These are phyloP conservation scores for Barbarea vulgaris DNA, from an alignment of 345 rosid species.

Conservation along the genomic window DNA sequence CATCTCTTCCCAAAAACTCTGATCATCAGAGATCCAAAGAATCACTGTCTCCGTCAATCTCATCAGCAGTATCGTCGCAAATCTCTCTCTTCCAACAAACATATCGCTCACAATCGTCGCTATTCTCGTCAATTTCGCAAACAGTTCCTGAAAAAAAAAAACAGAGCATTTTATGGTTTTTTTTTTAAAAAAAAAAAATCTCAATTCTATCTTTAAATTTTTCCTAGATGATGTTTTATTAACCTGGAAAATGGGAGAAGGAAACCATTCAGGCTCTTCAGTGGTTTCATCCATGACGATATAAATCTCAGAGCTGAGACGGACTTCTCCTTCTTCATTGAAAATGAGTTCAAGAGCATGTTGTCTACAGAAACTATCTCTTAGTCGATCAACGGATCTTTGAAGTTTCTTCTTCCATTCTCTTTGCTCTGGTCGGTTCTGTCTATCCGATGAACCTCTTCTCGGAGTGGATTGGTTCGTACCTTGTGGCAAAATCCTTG, in stretches of 20 bases:
- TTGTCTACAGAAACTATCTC: constrained; percentile 93
- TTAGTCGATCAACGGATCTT: constrained; percentile 69
- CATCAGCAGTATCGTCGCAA: constrained; percentile 83
- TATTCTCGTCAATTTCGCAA: constrained; percentile 59
- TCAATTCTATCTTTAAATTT: not conserved
- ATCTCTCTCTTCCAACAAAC: constrained; percentile 90
- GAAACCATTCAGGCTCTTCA: constrained; percentile 88
- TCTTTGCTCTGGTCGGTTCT: constrained; percentile 74
- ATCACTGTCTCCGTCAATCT: constrained; percentile 87
- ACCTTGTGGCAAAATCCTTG: constrained; percentile 64
- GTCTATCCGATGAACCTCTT: constrained; percentile 63
- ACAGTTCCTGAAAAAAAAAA: constrained; percentile 58
- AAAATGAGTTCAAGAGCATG: constrained; percentile 90
- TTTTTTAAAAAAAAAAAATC: no score
- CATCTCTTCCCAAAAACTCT: constrained; percentile 84
- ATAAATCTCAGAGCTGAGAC: constrained; percentile 62
- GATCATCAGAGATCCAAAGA: constrained; percentile 93
- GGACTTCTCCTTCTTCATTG: constrained; percentile 76
- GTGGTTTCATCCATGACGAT: constrained; percentile 56
- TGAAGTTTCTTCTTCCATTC: constrained; percentile 89
- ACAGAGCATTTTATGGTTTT: not conserved
- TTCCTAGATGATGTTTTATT: not conserved
- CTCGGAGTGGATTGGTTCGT: constrained; percentile 51
- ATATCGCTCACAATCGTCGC: constrained; percentile 67
- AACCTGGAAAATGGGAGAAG: constrained; percentile 78